These are phyloP conservation scores for Arxiozyma bovina DNA, from an alignment of 1,139 yeast species.

Conservation along the genomic window DNA sequence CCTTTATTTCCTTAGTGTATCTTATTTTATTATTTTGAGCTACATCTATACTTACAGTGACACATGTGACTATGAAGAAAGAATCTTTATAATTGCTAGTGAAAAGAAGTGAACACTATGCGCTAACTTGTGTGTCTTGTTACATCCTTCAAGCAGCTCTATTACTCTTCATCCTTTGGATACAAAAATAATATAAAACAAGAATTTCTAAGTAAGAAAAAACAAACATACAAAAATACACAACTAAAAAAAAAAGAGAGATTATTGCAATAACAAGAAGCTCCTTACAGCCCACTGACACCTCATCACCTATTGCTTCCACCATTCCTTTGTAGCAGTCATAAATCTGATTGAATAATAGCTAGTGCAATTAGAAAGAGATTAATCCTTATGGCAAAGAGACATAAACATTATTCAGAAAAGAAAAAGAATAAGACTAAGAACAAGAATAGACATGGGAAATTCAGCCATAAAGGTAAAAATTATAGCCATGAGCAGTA, in stretches of 20 bases:
- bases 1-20: too few species aligned
- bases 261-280: too few species aligned
- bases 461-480: conserved; percentile 24
- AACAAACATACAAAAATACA: too few species aligned
- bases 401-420: conserved; percentile 27
- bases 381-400: conserved; percentile 19
- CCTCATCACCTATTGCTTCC: neutral
- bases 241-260: too few species aligned
- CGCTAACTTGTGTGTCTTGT: too few species aligned
- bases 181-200: too few species aligned
- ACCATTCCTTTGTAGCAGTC: too few species aligned
- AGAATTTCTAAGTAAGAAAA: neutral
- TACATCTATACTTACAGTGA: too few species aligned
- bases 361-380: neutral
- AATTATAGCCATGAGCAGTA: conserved; percentile 16
- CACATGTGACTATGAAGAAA: too few species aligned
- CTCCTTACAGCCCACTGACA: neutral
- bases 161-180: neutral
- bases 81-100: too few species aligned
- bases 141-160: neutral
- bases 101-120: too few species aligned
- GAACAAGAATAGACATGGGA: conserved; percentile 4
- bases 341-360: neutral
- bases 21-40: too few species aligned
- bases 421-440: conserved; percentile 3